Evolutionary conservation across 805 yeast genomes (phyloP).

Genomic region (Candida xyloterini): DNA sequence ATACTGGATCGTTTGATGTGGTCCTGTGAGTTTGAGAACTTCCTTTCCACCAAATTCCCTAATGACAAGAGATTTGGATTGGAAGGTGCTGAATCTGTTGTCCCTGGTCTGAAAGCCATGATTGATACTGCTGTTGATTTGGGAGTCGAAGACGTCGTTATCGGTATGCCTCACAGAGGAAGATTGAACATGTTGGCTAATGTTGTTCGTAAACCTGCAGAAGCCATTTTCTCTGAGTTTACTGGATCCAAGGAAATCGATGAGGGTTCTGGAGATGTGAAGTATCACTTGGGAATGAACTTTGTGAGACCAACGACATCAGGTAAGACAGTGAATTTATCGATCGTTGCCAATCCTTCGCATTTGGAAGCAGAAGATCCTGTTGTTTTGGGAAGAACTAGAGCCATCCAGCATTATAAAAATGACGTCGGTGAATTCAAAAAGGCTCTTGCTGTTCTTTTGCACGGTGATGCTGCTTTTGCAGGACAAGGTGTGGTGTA

Average conservation of each 20-base stretch:
- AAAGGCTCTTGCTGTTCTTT: conserved; percentile 86
- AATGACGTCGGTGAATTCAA: conserved; percentile 76
- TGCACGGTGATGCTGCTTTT: conserved; percentile 99
- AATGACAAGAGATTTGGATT: conserved; percentile 98
- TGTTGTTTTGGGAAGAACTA: conserved; percentile 95
- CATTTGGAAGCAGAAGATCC: conserved; percentile 99
- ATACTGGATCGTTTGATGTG: conserved; percentile 94
- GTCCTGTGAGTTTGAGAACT: conserved; percentile 92
- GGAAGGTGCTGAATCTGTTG: conserved; percentile 96
- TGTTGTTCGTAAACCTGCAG: conserved; percentile 98
- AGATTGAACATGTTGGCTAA: conserved; percentile 95
- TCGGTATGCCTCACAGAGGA: conserved; percentile 99
- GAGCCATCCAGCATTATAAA: conserved; percentile 92
- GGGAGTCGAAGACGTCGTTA: conserved; percentile 93
- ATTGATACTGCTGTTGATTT: conserved; percentile 89
- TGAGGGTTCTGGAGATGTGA: conserved; percentile 98
- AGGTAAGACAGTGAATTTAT: conserved; percentile 92
- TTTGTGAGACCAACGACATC: conserved; percentile 98
- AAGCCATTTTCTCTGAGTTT: conserved; percentile 94
- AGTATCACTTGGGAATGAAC: conserved; percentile 99
- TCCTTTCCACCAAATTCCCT: conserved; percentile 93
- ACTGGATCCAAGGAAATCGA: conserved; percentile 83
- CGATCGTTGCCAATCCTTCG: conserved; percentile 97
- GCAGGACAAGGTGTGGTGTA: conserved; percentile 99
- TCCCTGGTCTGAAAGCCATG: conserved; percentile 95